These are phyloP conservation scores for Musa balbisiana DNA, from an alignment of 202 grass and related monocot species.

Conservation along the genomic window DNA sequence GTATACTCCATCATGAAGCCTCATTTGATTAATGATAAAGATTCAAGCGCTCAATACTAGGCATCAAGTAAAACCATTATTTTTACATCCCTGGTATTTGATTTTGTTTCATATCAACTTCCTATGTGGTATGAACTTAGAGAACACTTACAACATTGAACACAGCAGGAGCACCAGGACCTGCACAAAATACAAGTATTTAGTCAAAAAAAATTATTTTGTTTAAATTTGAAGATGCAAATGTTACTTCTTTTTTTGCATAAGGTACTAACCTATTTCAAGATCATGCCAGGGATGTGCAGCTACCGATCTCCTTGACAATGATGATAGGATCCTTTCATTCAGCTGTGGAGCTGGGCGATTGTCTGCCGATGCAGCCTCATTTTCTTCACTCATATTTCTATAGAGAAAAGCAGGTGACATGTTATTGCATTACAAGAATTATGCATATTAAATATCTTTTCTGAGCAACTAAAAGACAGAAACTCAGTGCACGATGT, in stretches of 20 bases:
- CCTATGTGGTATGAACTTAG: background rate
- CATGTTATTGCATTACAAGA: background rate
- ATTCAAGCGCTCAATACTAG: too few relatives aligned
- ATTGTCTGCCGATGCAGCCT: slow-evolving; percentile 9
- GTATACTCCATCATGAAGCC: too few relatives aligned
- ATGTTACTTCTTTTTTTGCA: background rate
- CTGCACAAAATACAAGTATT: slow-evolving; percentile 22
- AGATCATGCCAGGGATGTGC: slow-evolving; percentile 84
- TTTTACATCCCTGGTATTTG: background rate
- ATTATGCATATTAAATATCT: background rate
- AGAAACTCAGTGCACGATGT: too few relatives aligned
- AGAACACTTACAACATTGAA: slow-evolving; percentile 68
- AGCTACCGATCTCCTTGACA: slow-evolving; percentile 79
- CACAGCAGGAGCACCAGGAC: slow-evolving; percentile 62
- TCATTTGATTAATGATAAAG: too few relatives aligned
- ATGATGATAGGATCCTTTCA: slow-evolving; percentile 80
- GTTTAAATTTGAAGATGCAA: background rate
- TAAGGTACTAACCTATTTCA: slow-evolving; percentile 48
- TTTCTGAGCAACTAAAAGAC: too few relatives aligned
- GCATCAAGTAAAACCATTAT: background rate
- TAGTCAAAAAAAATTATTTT: too few relatives aligned
- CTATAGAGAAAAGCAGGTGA: background rate
- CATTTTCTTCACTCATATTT: slow-evolving; percentile 22
- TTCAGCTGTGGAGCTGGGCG: slow-evolving; percentile 47
- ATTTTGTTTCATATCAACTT: background rate